Percentiles rank a stretch among this genome's conserved stretches.
Conservation (phyloP, 352 stramenopile genomes). For the Phytopythium cucurbitacearum region DNA sequence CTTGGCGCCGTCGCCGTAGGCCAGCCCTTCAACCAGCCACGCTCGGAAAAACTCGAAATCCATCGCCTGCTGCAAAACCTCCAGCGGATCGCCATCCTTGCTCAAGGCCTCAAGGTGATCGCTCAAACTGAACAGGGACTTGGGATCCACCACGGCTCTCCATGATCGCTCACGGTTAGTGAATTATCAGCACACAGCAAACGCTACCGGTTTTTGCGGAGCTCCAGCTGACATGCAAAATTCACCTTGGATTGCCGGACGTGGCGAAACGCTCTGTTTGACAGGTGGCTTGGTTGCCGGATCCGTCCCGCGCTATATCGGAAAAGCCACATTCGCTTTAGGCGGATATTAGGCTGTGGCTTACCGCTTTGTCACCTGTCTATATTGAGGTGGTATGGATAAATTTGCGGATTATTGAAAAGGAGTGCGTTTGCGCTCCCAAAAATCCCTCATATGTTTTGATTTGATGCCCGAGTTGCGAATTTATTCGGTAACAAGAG, state of each 20-base stretch:
- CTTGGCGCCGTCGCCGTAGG: slow-evolving; percentile 4
- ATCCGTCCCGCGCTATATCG: slow-evolving; percentile 5
- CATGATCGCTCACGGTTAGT: slow-evolving; percentile 5
- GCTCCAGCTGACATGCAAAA: slow-evolving; percentile 5
- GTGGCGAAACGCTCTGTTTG: slow-evolving; percentile 5
- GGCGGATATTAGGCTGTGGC: slow-evolving; percentile 5
- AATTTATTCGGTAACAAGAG: slow-evolving; percentile 6
- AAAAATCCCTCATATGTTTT: slow-evolving; percentile 7
- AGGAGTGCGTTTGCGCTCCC: slow-evolving; percentile 5
- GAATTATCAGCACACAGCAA: slow-evolving; percentile 6
- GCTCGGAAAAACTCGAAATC: slow-evolving; percentile 6
- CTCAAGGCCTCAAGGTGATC: slow-evolving; percentile 5
- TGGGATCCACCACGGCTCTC: slow-evolving; percentile 5
- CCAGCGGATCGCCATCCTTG: slow-evolving; percentile 5
- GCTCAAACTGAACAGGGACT: slow-evolving; percentile 5
- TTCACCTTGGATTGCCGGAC: slow-evolving; percentile 5
- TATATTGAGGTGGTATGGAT: slow-evolving; percentile 6
- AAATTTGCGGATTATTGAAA: slow-evolving; percentile 7
- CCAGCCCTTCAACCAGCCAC: slow-evolving; percentile 5
- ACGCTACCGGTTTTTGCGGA: slow-evolving; percentile 5
- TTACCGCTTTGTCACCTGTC: slow-evolving; percentile 5
- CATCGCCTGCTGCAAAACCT: slow-evolving; percentile 5
- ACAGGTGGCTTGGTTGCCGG: slow-evolving; percentile 5
- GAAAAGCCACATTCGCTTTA: slow-evolving; percentile 6
- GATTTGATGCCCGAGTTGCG: slow-evolving; percentile 5